phyloP scores from a whole-genome alignment of 306 rosid genomes.

The Neltuma alba region DNA sequence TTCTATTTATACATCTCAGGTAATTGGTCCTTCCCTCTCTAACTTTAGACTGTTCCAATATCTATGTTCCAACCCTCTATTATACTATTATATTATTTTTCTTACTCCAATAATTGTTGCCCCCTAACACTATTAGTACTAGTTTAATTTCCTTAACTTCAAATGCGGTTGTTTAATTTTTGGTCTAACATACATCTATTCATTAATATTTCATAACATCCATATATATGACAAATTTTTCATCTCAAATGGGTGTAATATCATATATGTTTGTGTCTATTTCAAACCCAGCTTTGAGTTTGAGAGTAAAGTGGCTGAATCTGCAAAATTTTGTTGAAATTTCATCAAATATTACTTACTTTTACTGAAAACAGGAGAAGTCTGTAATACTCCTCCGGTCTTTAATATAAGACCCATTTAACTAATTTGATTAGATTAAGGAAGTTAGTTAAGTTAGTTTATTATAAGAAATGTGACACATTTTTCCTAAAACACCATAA shows the following conservation, averaged over 20 bases:
- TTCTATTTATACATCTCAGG: not conserved
- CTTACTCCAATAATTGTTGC: conserved; percentile 17
- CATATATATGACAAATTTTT: not conserved
- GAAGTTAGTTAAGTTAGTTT: too few relatives aligned
- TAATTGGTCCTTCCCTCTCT: not conserved
- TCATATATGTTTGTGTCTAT: not conserved
- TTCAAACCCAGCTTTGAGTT: not conserved
- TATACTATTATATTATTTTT: not conserved
- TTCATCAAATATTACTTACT: not conserved
- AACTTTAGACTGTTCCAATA: not conserved
- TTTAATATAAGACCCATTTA: too few relatives aligned
- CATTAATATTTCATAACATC: not conserved
- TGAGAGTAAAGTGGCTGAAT: not conserved
- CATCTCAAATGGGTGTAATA: not conserved
- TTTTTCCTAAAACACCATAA: too few relatives aligned
- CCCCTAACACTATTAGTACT: not conserved
- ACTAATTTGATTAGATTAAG: too few relatives aligned
- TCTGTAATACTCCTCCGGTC: too few relatives aligned
- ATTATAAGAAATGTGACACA: too few relatives aligned
- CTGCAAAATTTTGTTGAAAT: not conserved
- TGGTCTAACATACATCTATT: not conserved
- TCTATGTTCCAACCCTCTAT: not conserved
- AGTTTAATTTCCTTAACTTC: not conserved
- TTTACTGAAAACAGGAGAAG: too few relatives aligned
- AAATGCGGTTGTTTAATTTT: not conserved